These are phyloP conservation scores for Gossypium aridum DNA, from an alignment of 441 rosid species.

Conservation along the genomic window DNA sequence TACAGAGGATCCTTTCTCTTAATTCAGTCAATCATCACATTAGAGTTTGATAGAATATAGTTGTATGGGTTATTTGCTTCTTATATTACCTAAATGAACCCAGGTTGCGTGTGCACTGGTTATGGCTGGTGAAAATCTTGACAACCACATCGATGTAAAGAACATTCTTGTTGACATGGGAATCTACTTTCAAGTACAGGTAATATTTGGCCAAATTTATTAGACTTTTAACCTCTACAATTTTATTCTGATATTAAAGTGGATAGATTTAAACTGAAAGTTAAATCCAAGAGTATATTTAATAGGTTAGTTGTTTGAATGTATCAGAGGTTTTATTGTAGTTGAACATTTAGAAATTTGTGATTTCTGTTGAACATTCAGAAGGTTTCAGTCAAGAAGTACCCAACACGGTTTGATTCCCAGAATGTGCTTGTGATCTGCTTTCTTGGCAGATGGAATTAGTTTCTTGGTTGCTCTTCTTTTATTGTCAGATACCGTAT, in stretches of 20 bases:
- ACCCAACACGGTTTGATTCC: not conserved
- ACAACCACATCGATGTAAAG: not conserved
- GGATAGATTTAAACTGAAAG: not conserved
- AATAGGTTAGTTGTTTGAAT: not conserved
- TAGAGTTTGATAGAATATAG: not conserved
- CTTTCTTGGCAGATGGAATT: not conserved
- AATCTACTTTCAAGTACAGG: constrained; percentile 6
- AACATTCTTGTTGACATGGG: constrained; percentile 3
- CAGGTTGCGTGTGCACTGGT: constrained; percentile 27
- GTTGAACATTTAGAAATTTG: not conserved
- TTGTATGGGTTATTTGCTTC: not conserved
- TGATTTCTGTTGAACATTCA: not conserved
- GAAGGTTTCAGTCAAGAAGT: not conserved
- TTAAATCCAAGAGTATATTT: not conserved
- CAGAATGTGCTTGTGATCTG: not conserved
- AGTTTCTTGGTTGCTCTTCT: not conserved
- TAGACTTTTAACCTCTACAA: not conserved
- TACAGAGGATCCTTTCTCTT: not conserved
- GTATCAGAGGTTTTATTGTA: not conserved
- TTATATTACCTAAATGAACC: constrained; percentile 1
- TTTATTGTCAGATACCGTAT: not conserved
- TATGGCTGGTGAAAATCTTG: not conserved
- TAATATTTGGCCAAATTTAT: constrained; percentile 13
- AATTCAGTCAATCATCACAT: not conserved
- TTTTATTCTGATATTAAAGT: not conserved